Conservation (phyloP, 2,329 filamentous ascomycete species). For the Pyrenophora teres region DNA sequence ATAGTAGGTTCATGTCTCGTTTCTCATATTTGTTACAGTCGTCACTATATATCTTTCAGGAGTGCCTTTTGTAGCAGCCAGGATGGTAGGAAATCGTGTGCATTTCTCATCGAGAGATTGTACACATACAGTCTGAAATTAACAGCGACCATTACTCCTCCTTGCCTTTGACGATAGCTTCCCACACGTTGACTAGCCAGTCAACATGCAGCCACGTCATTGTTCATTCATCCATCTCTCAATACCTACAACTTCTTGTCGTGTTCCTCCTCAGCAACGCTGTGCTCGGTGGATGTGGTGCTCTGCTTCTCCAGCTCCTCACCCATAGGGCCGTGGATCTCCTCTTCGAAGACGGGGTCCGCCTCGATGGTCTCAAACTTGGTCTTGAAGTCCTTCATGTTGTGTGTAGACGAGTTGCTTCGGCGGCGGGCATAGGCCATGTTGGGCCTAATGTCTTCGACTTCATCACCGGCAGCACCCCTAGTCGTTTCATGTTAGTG, state of each 20-base stretch:
- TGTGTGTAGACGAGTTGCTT: conserved; percentile 82
- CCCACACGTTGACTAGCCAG: conserved; percentile 32
- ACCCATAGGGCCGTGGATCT: conserved; percentile 69
- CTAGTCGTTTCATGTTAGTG: conserved; percentile 54
- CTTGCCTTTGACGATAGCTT: conserved; percentile 18
- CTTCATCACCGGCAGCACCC: conserved; percentile 82
- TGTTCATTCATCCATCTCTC: background rate
- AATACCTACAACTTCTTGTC: conserved; percentile 52
- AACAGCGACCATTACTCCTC: conserved; percentile 15
- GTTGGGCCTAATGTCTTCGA: conserved; percentile 81
- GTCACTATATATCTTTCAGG: conserved; percentile 16
- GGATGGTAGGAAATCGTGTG: conserved; percentile 3
- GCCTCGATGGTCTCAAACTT: conserved; percentile 92
- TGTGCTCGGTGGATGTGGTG: conserved; percentile 58
- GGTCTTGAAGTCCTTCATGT: conserved; percentile 83
- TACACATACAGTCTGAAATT: conserved; percentile 27
- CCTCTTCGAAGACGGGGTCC: conserved; percentile 92
- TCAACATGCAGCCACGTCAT: conserved; percentile 21
- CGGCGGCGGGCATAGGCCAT: conserved; percentile 85
- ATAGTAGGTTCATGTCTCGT: conserved; percentile 11
- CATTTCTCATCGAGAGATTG: conserved; percentile 24
- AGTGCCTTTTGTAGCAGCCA: conserved; percentile 21
- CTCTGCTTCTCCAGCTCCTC: conserved; percentile 62
- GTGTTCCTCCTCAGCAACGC: conserved; percentile 60
- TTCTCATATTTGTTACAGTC: conserved; percentile 27